Conservation (phyloP, 2,329 filamentous ascomycete species). For the Pseudogymnoascus pannorum region DNA sequence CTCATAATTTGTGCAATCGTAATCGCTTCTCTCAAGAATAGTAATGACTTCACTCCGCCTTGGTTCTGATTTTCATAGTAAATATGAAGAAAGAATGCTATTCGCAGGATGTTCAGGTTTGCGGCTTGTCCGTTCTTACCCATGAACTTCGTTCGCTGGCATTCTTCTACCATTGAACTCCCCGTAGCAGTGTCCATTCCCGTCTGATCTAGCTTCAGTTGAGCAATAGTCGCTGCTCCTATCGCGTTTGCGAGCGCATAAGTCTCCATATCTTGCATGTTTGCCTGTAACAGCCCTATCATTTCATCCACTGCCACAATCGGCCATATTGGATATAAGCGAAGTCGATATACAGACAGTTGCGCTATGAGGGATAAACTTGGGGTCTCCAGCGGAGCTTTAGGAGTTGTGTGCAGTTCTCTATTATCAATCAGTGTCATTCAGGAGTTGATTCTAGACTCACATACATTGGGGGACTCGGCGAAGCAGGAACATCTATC, state of each 20-base stretch:
- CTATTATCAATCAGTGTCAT: not conserved
- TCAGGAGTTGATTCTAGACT: not conserved
- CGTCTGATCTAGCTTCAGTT: slow-evolving; percentile 36
- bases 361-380: slow-evolving; percentile 18
- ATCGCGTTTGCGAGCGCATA: slow-evolving; percentile 39
- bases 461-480: not conserved
- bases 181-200: slow-evolving; percentile 27
- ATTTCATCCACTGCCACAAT: slow-evolving; percentile 40
- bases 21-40: slow-evolving; percentile 45
- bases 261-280: slow-evolving; percentile 30
- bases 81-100: slow-evolving; percentile 45
- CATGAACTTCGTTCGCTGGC: slow-evolving; percentile 27
- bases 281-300: slow-evolving; percentile 31
- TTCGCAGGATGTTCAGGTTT: slow-evolving; percentile 37
- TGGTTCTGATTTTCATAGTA: slow-evolving; percentile 43
- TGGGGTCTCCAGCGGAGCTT: slow-evolving; percentile 11
- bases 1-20: slow-evolving; percentile 43
- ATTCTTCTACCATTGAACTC: slow-evolving; percentile 31
- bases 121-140: slow-evolving; percentile 26
- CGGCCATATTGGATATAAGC: slow-evolving; percentile 46
- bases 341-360: slow-evolving; percentile 35
- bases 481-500: not conserved
- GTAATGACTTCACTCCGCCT: slow-evolving; percentile 39
- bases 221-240: slow-evolving; percentile 41
- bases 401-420: not conserved